Percentiles rank a stretch among this genome's conserved stretches.
Evolutionary conservation across 106 monocot genomes (phyloP).

Genomic region (Cymbidium sinense): DNA sequence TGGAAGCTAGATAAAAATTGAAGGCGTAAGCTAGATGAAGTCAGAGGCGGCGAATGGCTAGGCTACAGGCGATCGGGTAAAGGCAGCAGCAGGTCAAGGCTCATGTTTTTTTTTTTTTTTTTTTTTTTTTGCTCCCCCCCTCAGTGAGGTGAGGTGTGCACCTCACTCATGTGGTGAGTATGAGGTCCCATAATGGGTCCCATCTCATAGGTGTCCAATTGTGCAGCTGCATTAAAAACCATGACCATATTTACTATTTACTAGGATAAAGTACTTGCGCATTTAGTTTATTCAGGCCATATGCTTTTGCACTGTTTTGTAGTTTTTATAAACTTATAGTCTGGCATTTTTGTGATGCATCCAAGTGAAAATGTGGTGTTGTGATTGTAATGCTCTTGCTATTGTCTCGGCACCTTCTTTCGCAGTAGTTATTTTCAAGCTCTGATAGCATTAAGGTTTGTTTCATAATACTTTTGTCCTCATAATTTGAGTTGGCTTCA

Average conservation of each 20-base stretch:
- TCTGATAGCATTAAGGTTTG: background rate
- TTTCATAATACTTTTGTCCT: background rate
- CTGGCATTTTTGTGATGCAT: background rate
- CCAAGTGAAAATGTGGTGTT: background rate
- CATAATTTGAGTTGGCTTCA: background rate
- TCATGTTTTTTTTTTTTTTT: too few relatives aligned
- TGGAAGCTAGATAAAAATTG: too few relatives aligned
- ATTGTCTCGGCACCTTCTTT: background rate
- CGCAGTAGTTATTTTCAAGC: background rate
- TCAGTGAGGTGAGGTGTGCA: too few relatives aligned
- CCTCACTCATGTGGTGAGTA: too few relatives aligned
- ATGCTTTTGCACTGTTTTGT: background rate
- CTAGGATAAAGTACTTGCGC: background rate
- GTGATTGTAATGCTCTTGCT: background rate
- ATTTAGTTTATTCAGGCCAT: background rate
- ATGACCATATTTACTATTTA: background rate
- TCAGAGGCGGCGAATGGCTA: too few relatives aligned
- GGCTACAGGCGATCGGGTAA: too few relatives aligned
- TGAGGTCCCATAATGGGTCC: too few relatives aligned
- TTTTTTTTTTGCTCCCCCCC: too few relatives aligned
- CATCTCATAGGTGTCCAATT: too few relatives aligned
- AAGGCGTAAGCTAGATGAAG: too few relatives aligned
- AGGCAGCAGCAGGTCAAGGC: too few relatives aligned
- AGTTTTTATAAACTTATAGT: background rate
- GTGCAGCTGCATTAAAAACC: too few relatives aligned